Percentiles rank a stretch among this genome's conserved stretches.
Evolutionary conservation across 148 eudicot species (phyloP).

Genomic region (Vaccinium macrocarpon): DNA sequence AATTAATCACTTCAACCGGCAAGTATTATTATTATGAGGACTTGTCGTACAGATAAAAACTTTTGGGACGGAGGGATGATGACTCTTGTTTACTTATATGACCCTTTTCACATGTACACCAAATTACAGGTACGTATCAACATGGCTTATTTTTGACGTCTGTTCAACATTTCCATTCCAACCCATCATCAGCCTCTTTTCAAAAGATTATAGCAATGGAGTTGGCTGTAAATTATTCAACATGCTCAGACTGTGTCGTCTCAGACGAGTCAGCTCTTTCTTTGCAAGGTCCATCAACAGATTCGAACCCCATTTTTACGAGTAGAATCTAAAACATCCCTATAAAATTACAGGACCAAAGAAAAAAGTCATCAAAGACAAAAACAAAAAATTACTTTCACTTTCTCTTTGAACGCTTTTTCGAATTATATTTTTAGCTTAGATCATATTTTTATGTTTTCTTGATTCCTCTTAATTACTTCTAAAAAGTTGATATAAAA

Average conservation of each 20-base stretch:
- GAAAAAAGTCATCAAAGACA: background rate
- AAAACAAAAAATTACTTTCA: background rate
- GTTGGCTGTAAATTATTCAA: conserved; percentile 66
- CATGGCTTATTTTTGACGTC: conserved; percentile 81
- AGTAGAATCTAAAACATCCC: too few species aligned
- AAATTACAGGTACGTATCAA: conserved; percentile 64
- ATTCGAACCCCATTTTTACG: too few species aligned
- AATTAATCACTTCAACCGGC: too few species aligned
- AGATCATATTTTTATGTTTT: background rate
- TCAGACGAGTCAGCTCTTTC: conserved; percentile 82
- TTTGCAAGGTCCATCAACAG: conserved; percentile 65
- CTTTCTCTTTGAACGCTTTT: background rate
- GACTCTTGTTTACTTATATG: too few species aligned
- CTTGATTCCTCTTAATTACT: background rate
- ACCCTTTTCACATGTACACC: too few species aligned
- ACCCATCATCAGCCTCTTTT: conserved; percentile 43
- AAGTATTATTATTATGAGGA: too few species aligned
- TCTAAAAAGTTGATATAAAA: too few species aligned
- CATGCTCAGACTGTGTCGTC: conserved; percentile 93
- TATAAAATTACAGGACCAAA: too few species aligned
- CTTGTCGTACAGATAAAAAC: too few species aligned
- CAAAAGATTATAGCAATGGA: conserved; percentile 48
- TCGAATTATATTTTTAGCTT: background rate
- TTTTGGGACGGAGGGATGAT: too few species aligned
- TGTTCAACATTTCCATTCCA: conserved; percentile 83